phyloP scores from a whole-genome alignment of 495 filamentous ascomycete genomes.

The Talaromyces wortmannii region DNA sequence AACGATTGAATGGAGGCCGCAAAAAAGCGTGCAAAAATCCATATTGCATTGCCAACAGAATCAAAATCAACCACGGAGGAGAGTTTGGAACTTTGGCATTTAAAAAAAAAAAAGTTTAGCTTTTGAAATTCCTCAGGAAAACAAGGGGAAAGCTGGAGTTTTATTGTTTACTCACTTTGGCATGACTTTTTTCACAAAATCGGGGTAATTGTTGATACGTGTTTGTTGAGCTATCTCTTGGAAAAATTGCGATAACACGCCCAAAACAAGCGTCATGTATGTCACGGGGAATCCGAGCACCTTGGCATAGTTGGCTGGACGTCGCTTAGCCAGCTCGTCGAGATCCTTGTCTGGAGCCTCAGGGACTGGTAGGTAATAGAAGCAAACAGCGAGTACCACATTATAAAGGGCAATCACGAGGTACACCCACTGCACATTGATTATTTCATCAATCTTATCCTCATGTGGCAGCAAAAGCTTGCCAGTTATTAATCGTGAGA shows the following conservation, averaged over 20 bases:
- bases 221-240: slow-evolving; percentile 48
- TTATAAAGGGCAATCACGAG: slow-evolving; percentile 45
- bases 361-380: slow-evolving; percentile 59
- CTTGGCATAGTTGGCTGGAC: slow-evolving; percentile 6
- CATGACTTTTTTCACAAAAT: background rate
- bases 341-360: slow-evolving; percentile 58
- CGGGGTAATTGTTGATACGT: background rate
- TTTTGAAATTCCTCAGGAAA: no score
- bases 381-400: slow-evolving; percentile 45
- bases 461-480: slow-evolving; percentile 38
- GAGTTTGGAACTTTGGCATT: slow-evolving; percentile 4
- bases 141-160: background rate
- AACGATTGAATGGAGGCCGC: slow-evolving; percentile 23
- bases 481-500: slow-evolving; percentile 41
- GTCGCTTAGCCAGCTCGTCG: slow-evolving; percentile 43
- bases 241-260: slow-evolving; percentile 37
- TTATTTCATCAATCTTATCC: slow-evolving; percentile 25
- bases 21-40: slow-evolving; percentile 43
- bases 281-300: background rate
- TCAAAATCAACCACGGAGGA: slow-evolving; percentile 16
- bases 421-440: slow-evolving; percentile 66
- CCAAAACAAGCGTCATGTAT: background rate
- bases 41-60: slow-evolving; percentile 38
- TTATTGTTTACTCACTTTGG: background rate
- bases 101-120: background rate